These are phyloP conservation scores for Cylindrodendrum hubeiense DNA, from an alignment of 2,329 filamentous ascomycete species.

Conservation along the genomic window DNA sequence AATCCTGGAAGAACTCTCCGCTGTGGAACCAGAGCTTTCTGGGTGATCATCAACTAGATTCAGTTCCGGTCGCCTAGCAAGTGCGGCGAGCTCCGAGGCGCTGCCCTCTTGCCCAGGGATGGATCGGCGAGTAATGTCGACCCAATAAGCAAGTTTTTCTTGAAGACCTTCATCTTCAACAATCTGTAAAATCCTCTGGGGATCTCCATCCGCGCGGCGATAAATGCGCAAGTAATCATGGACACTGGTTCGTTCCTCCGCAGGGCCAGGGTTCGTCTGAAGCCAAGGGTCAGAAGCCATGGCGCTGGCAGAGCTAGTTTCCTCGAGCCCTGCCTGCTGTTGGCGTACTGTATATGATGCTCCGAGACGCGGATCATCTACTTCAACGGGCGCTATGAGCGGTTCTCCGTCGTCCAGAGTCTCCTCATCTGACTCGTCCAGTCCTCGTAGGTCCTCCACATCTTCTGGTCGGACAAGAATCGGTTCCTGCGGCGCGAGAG, in stretches of 20 bases:
- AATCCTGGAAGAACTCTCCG: constrained; percentile 41
- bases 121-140: constrained; percentile 62
- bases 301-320: constrained; percentile 15
- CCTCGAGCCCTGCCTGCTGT: constrained; percentile 23
- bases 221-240: constrained; percentile 65
- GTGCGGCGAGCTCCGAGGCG: constrained; percentile 2
- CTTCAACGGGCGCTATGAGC: constrained; percentile 23
- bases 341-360: constrained; percentile 29
- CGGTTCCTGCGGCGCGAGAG: constrained; percentile 41
- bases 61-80: constrained; percentile 12
- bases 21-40: constrained; percentile 40
- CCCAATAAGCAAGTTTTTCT: constrained; percentile 70
- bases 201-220: constrained; percentile 70
- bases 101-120: constrained; percentile 28
- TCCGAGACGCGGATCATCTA: constrained; percentile 27
- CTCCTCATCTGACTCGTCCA: constrained; percentile 48
- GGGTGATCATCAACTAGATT: constrained; percentile 19
- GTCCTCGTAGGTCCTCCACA: constrained; percentile 35
- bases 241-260: constrained; percentile 42
- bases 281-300: constrained; percentile 17
- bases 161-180: constrained; percentile 71
- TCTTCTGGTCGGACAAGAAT: constrained; percentile 41
- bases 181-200: constrained; percentile 69
- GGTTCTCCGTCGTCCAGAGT: constrained; percentile 45
- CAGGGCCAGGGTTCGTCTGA: constrained; percentile 5